phyloP scores from a whole-genome alignment of 306 rosid species.

The peach (Prunus persica) region Prunus_persica_NCBIv2 NC_034009.1:47576001-47576500 shows the following conservation, averaged over 20 bases:
- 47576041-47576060: conserved; percentile 58
- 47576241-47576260: not conserved
- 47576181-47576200: not conserved
- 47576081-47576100: not conserved
- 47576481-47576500: no score
- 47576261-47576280: not conserved
- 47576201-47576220: conserved; percentile 2
- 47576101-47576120: conserved; percentile 6
- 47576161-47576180: not conserved
- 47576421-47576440: not conserved
- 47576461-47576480: not conserved
- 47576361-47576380: not conserved
- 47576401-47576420: not conserved
- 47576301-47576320: not conserved
- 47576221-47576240: conserved; percentile 2
- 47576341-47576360: not conserved
- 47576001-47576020: conserved; percentile 38
- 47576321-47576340: not conserved
- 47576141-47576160: conserved; percentile 18
- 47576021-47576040: conserved; percentile 55
- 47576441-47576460: no score
- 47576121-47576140: conserved; percentile 14
- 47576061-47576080: not conserved
- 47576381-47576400: not conserved
- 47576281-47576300: not conserved